Evolutionary conservation across 495 filamentous ascomycete species (phyloP).

Genomic region (Apiosordaria backusii): DNA sequence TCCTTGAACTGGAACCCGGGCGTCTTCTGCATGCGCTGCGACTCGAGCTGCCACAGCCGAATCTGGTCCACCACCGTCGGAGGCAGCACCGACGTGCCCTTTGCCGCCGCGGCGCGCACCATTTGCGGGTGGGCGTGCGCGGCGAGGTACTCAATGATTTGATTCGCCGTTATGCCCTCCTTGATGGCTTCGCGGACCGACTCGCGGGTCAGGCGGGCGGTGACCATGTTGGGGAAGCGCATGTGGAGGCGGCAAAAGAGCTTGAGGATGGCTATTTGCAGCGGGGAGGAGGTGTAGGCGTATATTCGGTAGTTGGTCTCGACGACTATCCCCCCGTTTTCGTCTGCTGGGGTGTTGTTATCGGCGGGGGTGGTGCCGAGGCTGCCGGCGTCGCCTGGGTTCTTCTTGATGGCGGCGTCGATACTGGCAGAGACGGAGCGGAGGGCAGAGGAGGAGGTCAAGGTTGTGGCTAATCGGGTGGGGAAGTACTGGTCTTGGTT

Average conservation of each 20-base stretch:
- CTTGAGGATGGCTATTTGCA: slow-evolving; percentile 90
- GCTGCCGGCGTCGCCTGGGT: slow-evolving; percentile 40
- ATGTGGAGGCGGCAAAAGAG: slow-evolving; percentile 81
- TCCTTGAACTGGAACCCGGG: slow-evolving; percentile 86
- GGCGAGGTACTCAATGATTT: slow-evolving; percentile 85
- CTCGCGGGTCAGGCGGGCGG: slow-evolving; percentile 80
- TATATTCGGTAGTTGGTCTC: slow-evolving; percentile 99
- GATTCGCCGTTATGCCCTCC: slow-evolving; percentile 88
- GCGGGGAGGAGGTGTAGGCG: slow-evolving; percentile 87
- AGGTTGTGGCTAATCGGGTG: slow-evolving; percentile 88
- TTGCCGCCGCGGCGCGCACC: slow-evolving; percentile 58
- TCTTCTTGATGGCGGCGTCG: slow-evolving; percentile 45
- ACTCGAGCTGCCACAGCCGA: slow-evolving; percentile 93
- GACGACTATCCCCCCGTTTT: slow-evolving; percentile 82
- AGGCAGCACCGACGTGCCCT: slow-evolving; percentile 66
- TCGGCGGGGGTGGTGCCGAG: slow-evolving; percentile 25
- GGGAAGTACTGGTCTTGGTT: slow-evolving; percentile 75
- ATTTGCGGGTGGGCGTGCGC: slow-evolving; percentile 92
- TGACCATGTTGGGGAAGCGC: slow-evolving; percentile 88
- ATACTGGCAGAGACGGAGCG: slow-evolving; percentile 58
- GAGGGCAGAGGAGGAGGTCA: slow-evolving; percentile 75
- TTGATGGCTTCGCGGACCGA: slow-evolving; percentile 81
- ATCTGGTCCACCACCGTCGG: slow-evolving; percentile 98
- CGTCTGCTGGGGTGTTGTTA: slow-evolving; percentile 10
- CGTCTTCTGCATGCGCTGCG: slow-evolving; percentile 81